phyloP scores from a whole-genome alignment of 148 eudicot genomes.

The Cornus controversa region DNA sequence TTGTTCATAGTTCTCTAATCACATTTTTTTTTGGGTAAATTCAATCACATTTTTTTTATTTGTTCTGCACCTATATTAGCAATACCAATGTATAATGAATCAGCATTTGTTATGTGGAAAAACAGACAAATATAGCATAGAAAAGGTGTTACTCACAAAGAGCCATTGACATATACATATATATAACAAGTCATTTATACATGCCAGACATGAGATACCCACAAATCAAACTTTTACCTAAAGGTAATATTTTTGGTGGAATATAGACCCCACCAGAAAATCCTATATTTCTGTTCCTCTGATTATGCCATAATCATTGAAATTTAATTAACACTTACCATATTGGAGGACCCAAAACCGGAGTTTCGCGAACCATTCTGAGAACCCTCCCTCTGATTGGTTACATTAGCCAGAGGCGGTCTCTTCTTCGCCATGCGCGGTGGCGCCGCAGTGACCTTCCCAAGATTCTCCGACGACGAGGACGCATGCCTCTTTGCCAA shows the following conservation, averaged over 20 bases:
- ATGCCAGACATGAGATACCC: neutral
- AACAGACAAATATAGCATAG: too few relatives aligned
- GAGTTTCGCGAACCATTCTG: slow-evolving; percentile 16
- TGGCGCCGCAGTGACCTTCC: neutral
- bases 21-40: too few relatives aligned
- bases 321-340: slow-evolving; percentile 28
- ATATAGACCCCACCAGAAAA: too few relatives aligned
- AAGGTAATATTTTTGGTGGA: too few relatives aligned
- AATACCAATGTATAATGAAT: too few relatives aligned
- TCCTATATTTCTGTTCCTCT: too few relatives aligned
- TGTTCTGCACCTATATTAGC: too few relatives aligned
- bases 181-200: neutral
- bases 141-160: too few relatives aligned
- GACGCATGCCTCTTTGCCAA: slow-evolving; percentile 40
- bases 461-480: neutral
- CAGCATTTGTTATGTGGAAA: too few relatives aligned
- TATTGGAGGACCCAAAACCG: slow-evolving; percentile 27
- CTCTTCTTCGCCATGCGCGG: neutral
- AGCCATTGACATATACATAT: neutral
- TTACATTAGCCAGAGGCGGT: neutral
- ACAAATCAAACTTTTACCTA: neutral
- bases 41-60: too few relatives aligned
- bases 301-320: neutral
- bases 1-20: too few relatives aligned
- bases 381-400: neutral